phyloP scores from a whole-genome alignment of 2,329 filamentous ascomycete genomes.

The Fusarium sp. region DNA sequence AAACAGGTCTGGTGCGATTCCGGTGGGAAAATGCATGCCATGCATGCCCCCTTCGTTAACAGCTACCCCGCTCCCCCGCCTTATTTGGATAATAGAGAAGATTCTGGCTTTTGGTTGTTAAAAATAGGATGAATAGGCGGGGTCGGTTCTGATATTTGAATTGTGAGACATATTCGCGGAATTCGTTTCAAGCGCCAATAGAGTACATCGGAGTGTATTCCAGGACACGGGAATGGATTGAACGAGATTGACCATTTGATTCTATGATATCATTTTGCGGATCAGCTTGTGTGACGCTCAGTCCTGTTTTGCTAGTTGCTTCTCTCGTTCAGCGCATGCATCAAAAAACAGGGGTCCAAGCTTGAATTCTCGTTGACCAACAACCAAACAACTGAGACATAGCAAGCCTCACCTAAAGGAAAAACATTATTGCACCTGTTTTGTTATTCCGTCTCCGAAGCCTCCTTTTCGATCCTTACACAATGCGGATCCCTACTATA shows the following conservation, averaged over 20 bases:
- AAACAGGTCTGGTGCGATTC: neutral
- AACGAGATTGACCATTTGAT: neutral
- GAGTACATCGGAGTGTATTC: neutral
- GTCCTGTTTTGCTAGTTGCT: neutral
- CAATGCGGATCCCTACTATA: neutral
- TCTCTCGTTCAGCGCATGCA: neutral
- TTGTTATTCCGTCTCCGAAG: neutral
- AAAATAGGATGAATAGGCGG: neutral
- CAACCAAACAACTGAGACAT: slow-evolving; percentile 1
- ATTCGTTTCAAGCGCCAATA: fast-evolving
- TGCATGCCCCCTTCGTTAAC: neutral
- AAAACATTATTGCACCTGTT: slow-evolving; percentile 13
- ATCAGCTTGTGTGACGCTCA: neutral
- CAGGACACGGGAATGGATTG: neutral
- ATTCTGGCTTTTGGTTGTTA: neutral
- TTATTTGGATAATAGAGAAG: neutral
- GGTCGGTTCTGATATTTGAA: too few species aligned
- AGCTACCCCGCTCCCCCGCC: neutral
- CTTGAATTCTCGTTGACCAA: neutral
- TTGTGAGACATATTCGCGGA: neutral
- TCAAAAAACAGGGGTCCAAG: neutral
- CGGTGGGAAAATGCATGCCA: neutral
- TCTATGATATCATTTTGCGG: neutral
- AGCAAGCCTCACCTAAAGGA: neutral
- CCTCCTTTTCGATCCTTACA: neutral